These are phyloP conservation scores for Sonneratia alba DNA, from an alignment of 345 rosid species.

Conservation along the genomic window DNA sequence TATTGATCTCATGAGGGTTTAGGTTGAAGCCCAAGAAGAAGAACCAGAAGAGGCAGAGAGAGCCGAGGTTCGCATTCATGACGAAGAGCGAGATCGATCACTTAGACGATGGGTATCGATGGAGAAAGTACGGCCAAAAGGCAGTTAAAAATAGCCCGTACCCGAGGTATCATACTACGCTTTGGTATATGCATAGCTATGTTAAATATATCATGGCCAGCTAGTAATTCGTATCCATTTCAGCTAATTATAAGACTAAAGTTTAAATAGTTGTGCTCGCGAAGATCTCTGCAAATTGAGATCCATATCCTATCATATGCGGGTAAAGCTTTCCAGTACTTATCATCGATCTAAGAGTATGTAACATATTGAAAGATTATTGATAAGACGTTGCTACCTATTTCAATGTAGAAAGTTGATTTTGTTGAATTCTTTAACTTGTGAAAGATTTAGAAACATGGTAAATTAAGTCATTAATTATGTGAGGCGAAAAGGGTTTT, in stretches of 20 bases:
- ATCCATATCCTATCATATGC: too few species aligned
- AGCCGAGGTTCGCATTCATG: constrained; percentile 89
- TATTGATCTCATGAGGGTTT: constrained; percentile 5
- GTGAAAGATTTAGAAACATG: too few species aligned
- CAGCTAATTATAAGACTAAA: too few species aligned
- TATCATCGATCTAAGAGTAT: neutral
- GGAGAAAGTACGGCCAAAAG: constrained; percentile 99
- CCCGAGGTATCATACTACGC: constrained; percentile 58
- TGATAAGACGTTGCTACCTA: neutral
- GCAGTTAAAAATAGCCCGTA: constrained; percentile 95
- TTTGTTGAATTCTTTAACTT: neutral
- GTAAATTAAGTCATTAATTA: too few species aligned
- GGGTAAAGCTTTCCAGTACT: too few species aligned
- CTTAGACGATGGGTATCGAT: constrained; percentile 90
- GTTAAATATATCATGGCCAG: neutral
- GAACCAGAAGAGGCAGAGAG: constrained; percentile 72
- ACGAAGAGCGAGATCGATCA: constrained; percentile 93
- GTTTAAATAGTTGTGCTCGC: too few species aligned
- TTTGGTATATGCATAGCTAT: constrained; percentile 1
- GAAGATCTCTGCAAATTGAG: too few species aligned
- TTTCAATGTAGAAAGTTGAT: neutral
- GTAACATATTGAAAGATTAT: neutral
- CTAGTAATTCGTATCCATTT: neutral
- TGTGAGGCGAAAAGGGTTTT: neutral
- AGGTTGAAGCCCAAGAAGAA: constrained; percentile 91